Evolutionary conservation across 805 yeast species (phyloP).

Genomic region (Starmerella floricola): DNA sequence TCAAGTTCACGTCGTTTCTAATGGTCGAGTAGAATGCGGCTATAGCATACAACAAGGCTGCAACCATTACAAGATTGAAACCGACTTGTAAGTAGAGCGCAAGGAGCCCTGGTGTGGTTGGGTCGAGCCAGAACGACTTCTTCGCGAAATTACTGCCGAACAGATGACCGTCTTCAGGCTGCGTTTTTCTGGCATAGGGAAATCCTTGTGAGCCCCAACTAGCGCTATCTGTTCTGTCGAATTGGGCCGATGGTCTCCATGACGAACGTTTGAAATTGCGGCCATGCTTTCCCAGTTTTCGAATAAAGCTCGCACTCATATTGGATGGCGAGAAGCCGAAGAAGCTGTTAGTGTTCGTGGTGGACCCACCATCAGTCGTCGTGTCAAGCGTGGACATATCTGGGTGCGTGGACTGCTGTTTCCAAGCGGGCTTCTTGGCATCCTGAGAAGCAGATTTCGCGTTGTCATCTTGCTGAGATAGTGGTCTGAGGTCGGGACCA

Average conservation of each 20-base stretch:
- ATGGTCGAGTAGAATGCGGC: conserved; percentile 44
- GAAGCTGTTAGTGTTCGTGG: conserved; percentile 10
- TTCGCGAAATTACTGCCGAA: not conserved
- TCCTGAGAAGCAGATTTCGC: not conserved
- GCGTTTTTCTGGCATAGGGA: not conserved
- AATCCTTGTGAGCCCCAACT: too few species aligned
- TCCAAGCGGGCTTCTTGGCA: not conserved
- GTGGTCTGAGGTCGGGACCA: too few species aligned
- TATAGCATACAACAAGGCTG: conserved; percentile 41
- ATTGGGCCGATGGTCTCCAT: too few species aligned
- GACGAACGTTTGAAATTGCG: conserved; percentile 1
- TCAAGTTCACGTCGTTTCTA: conserved; percentile 55
- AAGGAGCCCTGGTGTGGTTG: conserved; percentile 39
- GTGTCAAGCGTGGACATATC: not conserved
- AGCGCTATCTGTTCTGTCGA: not conserved
- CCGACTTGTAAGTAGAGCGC: conserved; percentile 53
- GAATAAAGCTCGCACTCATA: conserved; percentile 8
- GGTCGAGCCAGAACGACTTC: conserved; percentile 19
- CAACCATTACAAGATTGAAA: conserved; percentile 43
- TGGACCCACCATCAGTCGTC: conserved; percentile 11
- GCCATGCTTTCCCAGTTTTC: conserved; percentile 5
- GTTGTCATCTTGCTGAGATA: not conserved
- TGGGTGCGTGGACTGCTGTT: too few species aligned
- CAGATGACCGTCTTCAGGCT: not conserved
- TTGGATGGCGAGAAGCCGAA: conserved; percentile 15